Evolutionary conservation across 352 stramenopile species (phyloP).

Genomic region (Phytophthora chlamydospora): DNA sequence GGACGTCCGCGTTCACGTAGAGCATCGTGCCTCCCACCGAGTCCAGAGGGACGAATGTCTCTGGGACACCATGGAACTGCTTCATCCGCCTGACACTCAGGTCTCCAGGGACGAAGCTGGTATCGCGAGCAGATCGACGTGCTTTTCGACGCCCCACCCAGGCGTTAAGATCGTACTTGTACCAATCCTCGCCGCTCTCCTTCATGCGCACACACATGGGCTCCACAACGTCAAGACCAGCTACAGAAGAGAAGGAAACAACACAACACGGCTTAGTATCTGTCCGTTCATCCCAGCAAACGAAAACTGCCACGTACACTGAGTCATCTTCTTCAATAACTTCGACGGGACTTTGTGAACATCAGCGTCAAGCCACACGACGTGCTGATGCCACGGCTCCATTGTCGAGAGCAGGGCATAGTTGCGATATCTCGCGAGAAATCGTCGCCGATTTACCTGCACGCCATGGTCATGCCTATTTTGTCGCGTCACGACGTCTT

Average conservation of each 20-base stretch:
- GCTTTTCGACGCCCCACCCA: constrained; percentile 27
- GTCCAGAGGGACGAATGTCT: constrained; percentile 39
- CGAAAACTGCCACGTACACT: constrained; percentile 15
- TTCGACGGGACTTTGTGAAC: constrained; percentile 31
- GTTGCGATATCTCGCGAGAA: constrained; percentile 51
- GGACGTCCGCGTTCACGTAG: constrained; percentile 51
- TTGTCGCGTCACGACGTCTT: constrained; percentile 15
- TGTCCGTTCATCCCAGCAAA: neutral
- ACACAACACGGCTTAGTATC: neutral
- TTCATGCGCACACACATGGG: constrained; percentile 34
- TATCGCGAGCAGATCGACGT: constrained; percentile 13
- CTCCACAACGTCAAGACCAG: constrained; percentile 30
- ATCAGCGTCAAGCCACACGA: constrained; percentile 48
- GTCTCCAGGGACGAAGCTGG: constrained; percentile 25
- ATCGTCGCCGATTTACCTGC: constrained; percentile 35
- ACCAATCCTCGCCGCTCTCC: constrained; percentile 20
- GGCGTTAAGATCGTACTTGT: constrained; percentile 36
- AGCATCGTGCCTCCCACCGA: constrained; percentile 57
- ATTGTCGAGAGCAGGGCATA: constrained; percentile 42
- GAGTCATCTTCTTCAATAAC: constrained; percentile 42
- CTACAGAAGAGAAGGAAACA: constrained; percentile 11
- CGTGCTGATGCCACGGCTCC: constrained; percentile 40
- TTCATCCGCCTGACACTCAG: constrained; percentile 24
- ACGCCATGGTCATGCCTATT: constrained; percentile 35
- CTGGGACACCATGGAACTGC: constrained; percentile 13